Base-by-base conservation (phyloP, 768 basidiomycete species). In the Kondoa malvinella region DNA sequence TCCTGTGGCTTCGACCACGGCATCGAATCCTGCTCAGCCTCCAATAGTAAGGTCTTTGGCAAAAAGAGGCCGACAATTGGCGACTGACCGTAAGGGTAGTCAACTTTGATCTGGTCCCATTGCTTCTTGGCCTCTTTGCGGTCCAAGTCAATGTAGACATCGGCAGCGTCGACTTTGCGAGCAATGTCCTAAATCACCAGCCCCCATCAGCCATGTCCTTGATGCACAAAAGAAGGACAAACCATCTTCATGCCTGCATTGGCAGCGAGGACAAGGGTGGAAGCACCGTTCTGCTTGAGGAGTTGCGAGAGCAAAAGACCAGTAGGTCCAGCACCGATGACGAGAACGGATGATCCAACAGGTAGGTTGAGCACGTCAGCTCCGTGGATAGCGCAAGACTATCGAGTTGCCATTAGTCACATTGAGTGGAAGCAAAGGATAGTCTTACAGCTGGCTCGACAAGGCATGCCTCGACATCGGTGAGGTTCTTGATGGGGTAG, bases 321-420 rank as follows among this genome's bases (percentile, higher is more conserved):
- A 2, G 90, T 92, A 0, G 90, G 89, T 15, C 90, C 90, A n/a
- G 90, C 87, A 64, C 90, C 90, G 59, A 92, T 81, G 34, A 92
- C 80, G 65, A 94, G 83, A 25, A 87, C 89, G 63, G 91, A 88
- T 56, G 87, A 80, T 30, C 90, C 90, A 68, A 91, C 87, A 2
- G 86, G 83, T 1, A 88, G 85, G 67, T 80, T 83, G 67, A 94
- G 83, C 76, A 89, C 89, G 78, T 94, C 90, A 70, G 92, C 84
- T 3, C 90, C 90, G 76, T 94, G 90, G 64, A 94, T 83, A 33
- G 91, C 91, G 72, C 90, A 94, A 3, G 90, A 86, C 2, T 89
- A 88, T 25, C n/a, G n/a, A 1, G 29, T 65, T 56, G 21, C 27
- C 1, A 27, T n/a, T 12, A n/a, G 8, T 0, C 17, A 8, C 14